phyloP scores from a whole-genome alignment of 1,284 basidiomycete genomes.

The Boletus subluridellus region DNA sequence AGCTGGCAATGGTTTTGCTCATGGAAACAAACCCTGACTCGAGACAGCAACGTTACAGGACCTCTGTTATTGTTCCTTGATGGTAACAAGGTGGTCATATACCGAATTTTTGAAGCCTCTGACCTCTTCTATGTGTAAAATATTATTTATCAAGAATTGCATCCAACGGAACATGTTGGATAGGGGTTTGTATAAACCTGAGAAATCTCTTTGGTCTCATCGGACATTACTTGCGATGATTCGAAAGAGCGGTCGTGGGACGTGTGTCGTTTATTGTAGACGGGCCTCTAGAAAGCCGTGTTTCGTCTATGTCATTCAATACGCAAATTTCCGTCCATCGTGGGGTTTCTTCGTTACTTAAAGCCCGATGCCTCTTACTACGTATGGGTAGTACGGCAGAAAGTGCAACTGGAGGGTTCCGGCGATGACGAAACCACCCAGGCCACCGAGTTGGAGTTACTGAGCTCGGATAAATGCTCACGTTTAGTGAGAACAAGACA shows the following conservation, averaged over 20 bases:
- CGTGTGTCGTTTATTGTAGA: neutral
- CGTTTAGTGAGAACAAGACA: neutral
- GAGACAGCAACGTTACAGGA: neutral
- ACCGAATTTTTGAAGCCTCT: neutral
- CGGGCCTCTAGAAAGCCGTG: neutral
- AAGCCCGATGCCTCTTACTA: neutral
- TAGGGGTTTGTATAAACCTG: constrained; percentile 2
- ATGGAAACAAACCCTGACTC: neutral
- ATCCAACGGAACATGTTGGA: neutral
- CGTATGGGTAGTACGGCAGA: neutral
- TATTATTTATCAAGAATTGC: neutral
- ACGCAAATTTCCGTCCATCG: neutral
- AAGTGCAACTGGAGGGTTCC: neutral
- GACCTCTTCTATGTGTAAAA: neutral
- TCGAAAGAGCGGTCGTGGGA: neutral
- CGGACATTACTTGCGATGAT: neutral
- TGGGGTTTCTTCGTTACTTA: too few species aligned
- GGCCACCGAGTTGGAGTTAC: neutral
- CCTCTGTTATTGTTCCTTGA: neutral
- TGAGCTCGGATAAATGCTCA: neutral
- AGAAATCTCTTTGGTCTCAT: neutral
- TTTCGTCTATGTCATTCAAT: neutral
- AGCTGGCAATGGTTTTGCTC: neutral
- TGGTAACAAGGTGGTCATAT: neutral
- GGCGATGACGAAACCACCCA: neutral